Evolutionary conservation across 257 asterid genomes (phyloP).

Genomic region (Nicotiana paniculata): DNA sequence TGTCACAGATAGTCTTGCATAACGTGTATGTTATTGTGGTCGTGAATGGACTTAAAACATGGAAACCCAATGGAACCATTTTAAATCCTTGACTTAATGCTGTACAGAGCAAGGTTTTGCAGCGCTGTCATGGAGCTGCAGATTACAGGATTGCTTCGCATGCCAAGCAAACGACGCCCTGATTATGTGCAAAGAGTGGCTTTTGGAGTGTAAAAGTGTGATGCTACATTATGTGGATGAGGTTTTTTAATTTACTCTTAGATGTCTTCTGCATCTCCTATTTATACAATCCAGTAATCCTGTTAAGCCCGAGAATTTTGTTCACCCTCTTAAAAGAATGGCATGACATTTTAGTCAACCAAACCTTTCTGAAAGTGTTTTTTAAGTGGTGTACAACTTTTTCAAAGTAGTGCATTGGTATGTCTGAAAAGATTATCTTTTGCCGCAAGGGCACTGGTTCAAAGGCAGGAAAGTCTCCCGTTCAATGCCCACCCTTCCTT

Average conservation of each 20-base stretch:
- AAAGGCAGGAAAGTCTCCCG: too few relatives aligned
- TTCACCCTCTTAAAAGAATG: neutral
- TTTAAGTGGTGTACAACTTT: too few relatives aligned
- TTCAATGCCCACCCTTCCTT: too few relatives aligned
- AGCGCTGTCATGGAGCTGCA: conserved; percentile 88
- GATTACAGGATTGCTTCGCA: conserved; percentile 77
- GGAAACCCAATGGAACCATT: neutral
- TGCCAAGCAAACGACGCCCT: conserved; percentile 94
- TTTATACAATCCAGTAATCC: neutral
- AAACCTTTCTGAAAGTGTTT: too few relatives aligned
- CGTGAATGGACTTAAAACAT: neutral
- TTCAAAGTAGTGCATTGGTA: too few relatives aligned
- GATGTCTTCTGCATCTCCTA: neutral
- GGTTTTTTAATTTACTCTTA: neutral
- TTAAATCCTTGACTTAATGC: conserved; percentile 41
- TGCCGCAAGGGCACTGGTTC: too few relatives aligned
- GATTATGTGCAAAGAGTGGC: conserved; percentile 91
- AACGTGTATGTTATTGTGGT: neutral
- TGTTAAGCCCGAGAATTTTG: neutral
- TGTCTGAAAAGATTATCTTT: too few relatives aligned
- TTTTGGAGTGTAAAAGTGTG: conserved; percentile 48
- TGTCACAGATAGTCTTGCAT: neutral
- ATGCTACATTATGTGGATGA: neutral
- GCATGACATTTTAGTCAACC: too few relatives aligned
- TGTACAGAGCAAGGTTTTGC: conserved; percentile 79